phyloP scores from a whole-genome alignment of 805 yeast genomes.

The Metschnikowia amazonensis region DNA sequence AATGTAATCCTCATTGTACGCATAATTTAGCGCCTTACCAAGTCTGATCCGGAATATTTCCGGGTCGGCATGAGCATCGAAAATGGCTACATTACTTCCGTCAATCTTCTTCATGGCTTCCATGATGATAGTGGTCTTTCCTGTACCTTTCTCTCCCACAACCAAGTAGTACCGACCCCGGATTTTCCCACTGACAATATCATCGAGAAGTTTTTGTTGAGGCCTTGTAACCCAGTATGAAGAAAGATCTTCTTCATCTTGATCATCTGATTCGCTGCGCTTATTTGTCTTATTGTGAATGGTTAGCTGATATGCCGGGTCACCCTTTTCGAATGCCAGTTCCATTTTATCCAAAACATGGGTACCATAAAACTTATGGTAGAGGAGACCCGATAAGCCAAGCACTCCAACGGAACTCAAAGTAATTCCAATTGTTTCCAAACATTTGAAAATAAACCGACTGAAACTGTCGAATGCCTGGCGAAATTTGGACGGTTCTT shows the following conservation, averaged over 20 bases:
- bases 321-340: conserved; percentile 63
- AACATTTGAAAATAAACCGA: conserved; percentile 37
- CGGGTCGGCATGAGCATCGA: conserved; percentile 84
- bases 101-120: conserved; percentile 64
- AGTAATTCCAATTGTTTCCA: conserved; percentile 71
- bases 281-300: conserved; percentile 46
- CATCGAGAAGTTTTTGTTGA: conserved; percentile 62
- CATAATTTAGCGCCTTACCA: conserved; percentile 71
- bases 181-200: conserved; percentile 58
- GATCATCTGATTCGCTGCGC: conserved; percentile 13
- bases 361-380: conserved; percentile 57
- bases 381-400: conserved; percentile 67
- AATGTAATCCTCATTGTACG: conserved; percentile 75
- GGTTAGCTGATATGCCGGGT: conserved; percentile 57
- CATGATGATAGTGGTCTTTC: conserved; percentile 71
- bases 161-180: conserved; percentile 67
- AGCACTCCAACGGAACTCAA: conserved; percentile 63
- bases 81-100: conserved; percentile 61
- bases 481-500: conserved; percentile 18
- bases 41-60: conserved; percentile 74
- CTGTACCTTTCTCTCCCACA: conserved; percentile 85
- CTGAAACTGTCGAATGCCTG: conserved; percentile 20
- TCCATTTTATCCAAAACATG: conserved; percentile 65
- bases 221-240: conserved; percentile 63
- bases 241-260: conserved; percentile 25